phyloP scores from a whole-genome alignment of 2,329 filamentous ascomycete genomes.

The Phialophora tarda region DNA sequence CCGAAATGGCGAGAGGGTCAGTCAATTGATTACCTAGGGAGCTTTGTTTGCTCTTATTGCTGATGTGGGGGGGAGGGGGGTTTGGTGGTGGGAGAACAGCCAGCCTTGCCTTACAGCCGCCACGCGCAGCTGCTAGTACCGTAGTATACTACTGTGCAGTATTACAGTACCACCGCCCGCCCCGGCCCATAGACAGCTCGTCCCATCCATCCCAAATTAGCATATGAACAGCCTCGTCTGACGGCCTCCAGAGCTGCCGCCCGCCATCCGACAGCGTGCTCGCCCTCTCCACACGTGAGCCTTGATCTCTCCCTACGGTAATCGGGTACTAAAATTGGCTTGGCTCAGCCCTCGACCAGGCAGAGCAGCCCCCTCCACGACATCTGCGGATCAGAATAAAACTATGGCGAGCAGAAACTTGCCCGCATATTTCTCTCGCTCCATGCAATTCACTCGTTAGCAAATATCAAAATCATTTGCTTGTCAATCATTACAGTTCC shows the following conservation, averaged over 20 bases:
- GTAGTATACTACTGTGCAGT: neutral
- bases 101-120: neutral
- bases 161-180: no score
- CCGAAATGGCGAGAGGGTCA: no score
- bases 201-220: neutral
- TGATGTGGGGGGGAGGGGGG: neutral
- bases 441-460: neutral
- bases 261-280: neutral
- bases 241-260: neutral
- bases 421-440: neutral
- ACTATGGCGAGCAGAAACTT: neutral
- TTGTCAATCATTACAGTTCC: no score
- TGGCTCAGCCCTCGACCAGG: neutral
- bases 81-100: neutral
- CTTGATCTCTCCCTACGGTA: neutral
- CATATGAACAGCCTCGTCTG: neutral
- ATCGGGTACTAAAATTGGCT: neutral
- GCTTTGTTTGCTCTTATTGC: neutral
- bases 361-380: neutral
- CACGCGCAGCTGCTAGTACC: neutral
- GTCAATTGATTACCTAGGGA: no score
- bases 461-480: neutral
- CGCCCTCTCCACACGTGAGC: neutral
- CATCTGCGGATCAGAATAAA: neutral
- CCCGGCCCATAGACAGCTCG: no score